A percentile compares a stretch with the other conserved stretches of the same genome.
phyloP scores from a whole-genome alignment of 2,329 filamentous ascomycete species.

The Rhynchosporium graminicola region DNA sequence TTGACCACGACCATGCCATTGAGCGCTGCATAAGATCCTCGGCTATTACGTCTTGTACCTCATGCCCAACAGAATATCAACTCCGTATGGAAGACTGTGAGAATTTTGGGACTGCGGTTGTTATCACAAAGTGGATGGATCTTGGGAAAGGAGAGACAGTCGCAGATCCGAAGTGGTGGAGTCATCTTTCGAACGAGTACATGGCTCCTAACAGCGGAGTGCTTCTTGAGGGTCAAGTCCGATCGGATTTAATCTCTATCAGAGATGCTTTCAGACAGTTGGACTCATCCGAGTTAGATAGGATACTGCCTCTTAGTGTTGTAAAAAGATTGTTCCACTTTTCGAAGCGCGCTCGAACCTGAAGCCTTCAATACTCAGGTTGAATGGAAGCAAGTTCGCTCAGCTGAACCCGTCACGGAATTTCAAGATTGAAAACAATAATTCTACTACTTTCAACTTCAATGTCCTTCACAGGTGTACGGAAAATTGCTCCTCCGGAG shows the following conservation, averaged over 20 bases:
- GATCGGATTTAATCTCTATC: conserved; percentile 12
- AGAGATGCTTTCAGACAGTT: conserved; percentile 15
- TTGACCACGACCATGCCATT: conserved; percentile 21
- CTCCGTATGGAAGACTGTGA: conserved; percentile 20
- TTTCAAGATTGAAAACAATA: conserved; percentile 5
- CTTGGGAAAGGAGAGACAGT: conserved; percentile 25
- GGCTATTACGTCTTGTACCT: conserved; percentile 15
- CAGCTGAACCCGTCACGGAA: conserved; percentile 12
- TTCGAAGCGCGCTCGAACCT: conserved; percentile 11
- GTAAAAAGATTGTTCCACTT: conserved; percentile 14
- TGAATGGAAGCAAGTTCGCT: conserved; percentile 12
- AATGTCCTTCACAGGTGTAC: conserved; percentile 13
- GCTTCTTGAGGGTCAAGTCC: conserved; percentile 12
- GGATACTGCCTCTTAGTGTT: conserved; percentile 14
- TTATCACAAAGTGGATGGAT: conserved; percentile 27
- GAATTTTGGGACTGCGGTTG: conserved; percentile 13
- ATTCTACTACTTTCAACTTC: conserved; percentile 12
- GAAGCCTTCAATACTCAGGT: conserved; percentile 8
- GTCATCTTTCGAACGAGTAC: conserved; percentile 23
- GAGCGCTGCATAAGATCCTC: conserved; percentile 19
- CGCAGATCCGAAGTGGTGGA: conserved; percentile 25
- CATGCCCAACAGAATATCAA: conserved; percentile 21
- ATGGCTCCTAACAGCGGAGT: conserved; percentile 13
- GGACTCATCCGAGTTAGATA: conserved; percentile 11
- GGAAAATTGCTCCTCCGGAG: conserved; percentile 9